Percentiles rank a stretch among this genome's conserved stretches.
phyloP scores from a whole-genome alignment of 2,329 filamentous ascomycete genomes.

The Knoxdaviesia capensis region DNA sequence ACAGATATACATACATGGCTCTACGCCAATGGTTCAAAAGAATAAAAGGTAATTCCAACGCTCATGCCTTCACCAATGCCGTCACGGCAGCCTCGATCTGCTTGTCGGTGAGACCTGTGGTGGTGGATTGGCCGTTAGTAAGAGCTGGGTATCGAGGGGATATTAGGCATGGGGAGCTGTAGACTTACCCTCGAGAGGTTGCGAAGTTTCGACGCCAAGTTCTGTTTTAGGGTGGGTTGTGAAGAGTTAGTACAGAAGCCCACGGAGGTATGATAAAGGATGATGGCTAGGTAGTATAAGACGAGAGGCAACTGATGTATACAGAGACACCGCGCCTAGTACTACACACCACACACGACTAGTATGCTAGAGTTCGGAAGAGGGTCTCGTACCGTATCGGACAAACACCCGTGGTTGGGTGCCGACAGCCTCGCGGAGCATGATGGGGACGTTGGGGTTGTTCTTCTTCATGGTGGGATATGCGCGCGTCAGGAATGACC shows the following conservation, averaged over 20 bases:
- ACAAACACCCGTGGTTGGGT: conserved; percentile 76
- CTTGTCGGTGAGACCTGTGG: conserved; percentile 31
- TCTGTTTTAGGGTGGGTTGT: conserved; percentile 15
- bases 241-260: conserved; percentile 1
- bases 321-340: too few relatives aligned
- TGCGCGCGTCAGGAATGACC: conserved; percentile 72
- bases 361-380: not conserved
- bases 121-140: not conserved
- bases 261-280: too few relatives aligned
- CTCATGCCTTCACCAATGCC: conserved; percentile 24
- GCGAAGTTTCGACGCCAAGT: conserved; percentile 34
- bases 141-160: conserved; percentile 3
- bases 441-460: conserved; percentile 83
- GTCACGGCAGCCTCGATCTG: conserved; percentile 39
- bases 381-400: conserved; percentile 55
- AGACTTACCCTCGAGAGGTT: conserved; percentile 27
- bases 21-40: too few relatives aligned
- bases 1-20: too few relatives aligned
- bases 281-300: too few relatives aligned
- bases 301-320: too few relatives aligned
- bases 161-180: conserved; percentile 12
- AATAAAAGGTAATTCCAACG: too few relatives aligned
- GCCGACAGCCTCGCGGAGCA: conserved; percentile 80
- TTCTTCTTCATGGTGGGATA: conserved; percentile 99
- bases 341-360: conserved; percentile 1